Percentiles rank a stretch among this genome's conserved stretches.
Evolutionary conservation across 1,284 basidiomycete genomes (phyloP).

Genomic region (Cutaneotrichosporon arboriforme): DNA sequence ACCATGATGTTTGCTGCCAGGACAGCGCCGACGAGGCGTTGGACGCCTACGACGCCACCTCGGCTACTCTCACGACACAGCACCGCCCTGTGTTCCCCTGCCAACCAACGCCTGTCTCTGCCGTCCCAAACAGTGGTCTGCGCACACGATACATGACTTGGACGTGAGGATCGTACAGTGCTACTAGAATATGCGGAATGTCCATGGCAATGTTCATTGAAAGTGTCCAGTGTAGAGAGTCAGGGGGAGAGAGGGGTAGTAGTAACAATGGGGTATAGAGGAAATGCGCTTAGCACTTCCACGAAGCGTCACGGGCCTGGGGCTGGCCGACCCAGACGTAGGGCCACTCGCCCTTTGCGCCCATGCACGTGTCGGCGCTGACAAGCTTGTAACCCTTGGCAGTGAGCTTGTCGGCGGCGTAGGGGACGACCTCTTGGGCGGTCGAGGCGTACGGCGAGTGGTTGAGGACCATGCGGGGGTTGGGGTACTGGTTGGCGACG

Average conservation of each 20-base stretch:
- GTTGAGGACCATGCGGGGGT: conserved; percentile 35
- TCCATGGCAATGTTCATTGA: conserved; percentile 2
- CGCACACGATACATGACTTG: not conserved
- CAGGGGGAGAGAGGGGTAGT: not conserved
- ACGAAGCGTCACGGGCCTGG: conserved; percentile 33
- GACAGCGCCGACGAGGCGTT: too few relatives aligned
- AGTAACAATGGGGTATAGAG: not conserved
- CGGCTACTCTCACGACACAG: too few relatives aligned
- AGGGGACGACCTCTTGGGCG: conserved; percentile 33
- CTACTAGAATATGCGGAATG: not conserved
- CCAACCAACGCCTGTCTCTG: too few relatives aligned
- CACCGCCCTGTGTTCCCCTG: too few relatives aligned
- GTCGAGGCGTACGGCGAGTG: conserved; percentile 35
- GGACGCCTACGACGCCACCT: too few relatives aligned
- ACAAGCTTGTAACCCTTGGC: conserved; percentile 42
- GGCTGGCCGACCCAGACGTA: conserved; percentile 39
- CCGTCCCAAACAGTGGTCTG: too few relatives aligned
- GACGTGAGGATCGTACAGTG: not conserved
- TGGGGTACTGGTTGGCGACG: conserved; percentile 28
- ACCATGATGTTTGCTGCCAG: too few relatives aligned
- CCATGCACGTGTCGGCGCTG: conserved; percentile 45
- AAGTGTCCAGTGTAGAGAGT: not conserved
- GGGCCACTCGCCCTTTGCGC: conserved; percentile 39
- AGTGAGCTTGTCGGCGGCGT: conserved; percentile 29
- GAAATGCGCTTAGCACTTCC: conserved; percentile 31